Base-by-base conservation (phyloP, 1,284 basidiomycete genomes). In the Moesziomyces antarcticus region DNA sequence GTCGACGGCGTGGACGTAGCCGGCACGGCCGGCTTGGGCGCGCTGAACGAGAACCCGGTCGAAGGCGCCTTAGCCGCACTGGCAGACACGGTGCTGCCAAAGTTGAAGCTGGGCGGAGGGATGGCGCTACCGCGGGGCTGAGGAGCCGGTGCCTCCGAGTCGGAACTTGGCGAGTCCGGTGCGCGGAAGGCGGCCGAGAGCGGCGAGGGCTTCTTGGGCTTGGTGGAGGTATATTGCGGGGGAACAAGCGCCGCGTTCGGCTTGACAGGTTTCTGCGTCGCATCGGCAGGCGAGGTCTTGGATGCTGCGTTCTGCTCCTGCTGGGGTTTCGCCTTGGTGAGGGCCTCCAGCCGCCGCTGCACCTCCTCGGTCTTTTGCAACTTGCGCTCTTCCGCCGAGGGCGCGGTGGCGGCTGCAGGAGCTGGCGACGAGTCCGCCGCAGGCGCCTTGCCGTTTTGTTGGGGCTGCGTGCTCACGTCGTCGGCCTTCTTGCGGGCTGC, bases 201-300 rank as follows among this genome's bases (percentile, higher is more conserved):
- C 25, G 76, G 76, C 41, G 73, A 75, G 1, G 76, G 76, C 57
- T 78, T 78, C 61, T 78, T 78, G 22, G 76, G 76, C 49, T 73
- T 72, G 16, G 62, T 64, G 0, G 69, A 64, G 13, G 73, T 58
- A 41, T 74, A 74, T 42, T 74, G 72, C 33, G 67, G 61, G 9
- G 72, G 72, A 7, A 74, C 48, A n/a, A 70, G 44, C 7, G 33
- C 53, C 3, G 58, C 51, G 35, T 51, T 13, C 18, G 56, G 27
- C 52, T 62, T 62, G 9, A 48, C 14, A 2, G 53, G 9, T n/a
- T 51, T 52, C 21, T 41, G n/a, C 37, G 45, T 30, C n/a, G 33
- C 37, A 24, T 21, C 18, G 22, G 59, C 41, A 14, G 50, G 40
- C 46, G 22, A 10, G 44, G 55, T 20, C 43, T 40, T 41, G 30